Evolutionary conservation across 2,329 filamentous ascomycete species (phyloP).

Genomic region (Tolypocladium tropicale): DNA sequence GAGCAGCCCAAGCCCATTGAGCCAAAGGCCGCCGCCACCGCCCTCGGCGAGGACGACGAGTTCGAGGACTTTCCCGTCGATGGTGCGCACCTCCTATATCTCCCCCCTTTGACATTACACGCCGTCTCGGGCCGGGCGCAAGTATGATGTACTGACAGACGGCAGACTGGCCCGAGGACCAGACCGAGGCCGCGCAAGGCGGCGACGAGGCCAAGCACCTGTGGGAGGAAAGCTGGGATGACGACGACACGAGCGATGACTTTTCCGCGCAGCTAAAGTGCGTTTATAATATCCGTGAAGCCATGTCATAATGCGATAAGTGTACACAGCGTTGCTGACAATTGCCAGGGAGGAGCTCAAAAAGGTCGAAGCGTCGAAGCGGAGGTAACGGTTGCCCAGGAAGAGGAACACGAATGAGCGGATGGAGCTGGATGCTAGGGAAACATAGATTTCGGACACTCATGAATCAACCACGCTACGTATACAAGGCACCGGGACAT

Average conservation of each 20-base stretch:
- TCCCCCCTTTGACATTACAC: too few relatives aligned
- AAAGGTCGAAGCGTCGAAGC: slow-evolving; percentile 76
- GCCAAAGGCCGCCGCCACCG: slow-evolving; percentile 35
- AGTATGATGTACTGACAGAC: background rate
- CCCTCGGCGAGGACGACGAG: slow-evolving; percentile 94
- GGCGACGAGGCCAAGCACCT: slow-evolving; percentile 64
- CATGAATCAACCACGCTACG: background rate
- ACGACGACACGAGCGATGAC: slow-evolving; percentile 93
- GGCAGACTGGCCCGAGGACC: slow-evolving; percentile 84
- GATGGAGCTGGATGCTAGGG: slow-evolving; percentile 6
- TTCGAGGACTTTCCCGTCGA: slow-evolving; percentile 98
- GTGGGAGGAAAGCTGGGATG: slow-evolving; percentile 99
- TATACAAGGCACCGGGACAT: background rate
- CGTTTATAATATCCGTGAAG: too few relatives aligned
- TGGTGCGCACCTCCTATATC: slow-evolving; percentile 53
- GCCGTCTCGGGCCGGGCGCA: background rate
- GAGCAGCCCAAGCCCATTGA: slow-evolving; percentile 12
- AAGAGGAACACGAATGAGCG: slow-evolving; percentile 10
- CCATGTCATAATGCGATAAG: too few relatives aligned
- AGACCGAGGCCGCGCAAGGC: slow-evolving; percentile 68
- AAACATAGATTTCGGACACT: background rate
- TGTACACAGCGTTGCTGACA: slow-evolving; percentile 5
- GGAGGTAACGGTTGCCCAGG: slow-evolving; percentile 30
- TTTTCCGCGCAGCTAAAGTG: slow-evolving; percentile 93
- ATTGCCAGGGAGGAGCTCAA: slow-evolving; percentile 71